Conservation (phyloP, 345 rosid species). For the Triadica sebifera region DNA sequence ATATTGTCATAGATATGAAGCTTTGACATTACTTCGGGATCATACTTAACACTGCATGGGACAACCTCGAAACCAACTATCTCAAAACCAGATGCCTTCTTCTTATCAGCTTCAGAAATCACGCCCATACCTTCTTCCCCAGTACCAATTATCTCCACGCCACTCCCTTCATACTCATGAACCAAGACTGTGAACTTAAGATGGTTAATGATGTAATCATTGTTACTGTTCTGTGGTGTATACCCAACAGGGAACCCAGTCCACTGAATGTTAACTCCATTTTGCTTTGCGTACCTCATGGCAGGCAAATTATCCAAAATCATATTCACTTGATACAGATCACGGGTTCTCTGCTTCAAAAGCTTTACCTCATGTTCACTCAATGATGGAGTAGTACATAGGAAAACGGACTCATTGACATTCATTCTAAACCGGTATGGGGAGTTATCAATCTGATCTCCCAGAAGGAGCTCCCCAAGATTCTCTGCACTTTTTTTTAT, state of each 20-base stretch:
- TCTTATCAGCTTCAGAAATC: slow-evolving; percentile 68
- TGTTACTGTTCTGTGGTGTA: slow-evolving; percentile 59
- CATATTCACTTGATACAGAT: slow-evolving; percentile 87
- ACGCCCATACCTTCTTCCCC: slow-evolving; percentile 85
- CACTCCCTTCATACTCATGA: slow-evolving; percentile 71
- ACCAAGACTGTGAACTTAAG: slow-evolving; percentile 71
- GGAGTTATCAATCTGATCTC: slow-evolving; percentile 88
- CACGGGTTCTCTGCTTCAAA: slow-evolving; percentile 75
- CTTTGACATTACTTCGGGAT: slow-evolving; percentile 54
- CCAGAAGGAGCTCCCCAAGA: slow-evolving; percentile 90
- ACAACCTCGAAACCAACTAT: slow-evolving; percentile 82
- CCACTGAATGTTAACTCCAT: slow-evolving; percentile 75
- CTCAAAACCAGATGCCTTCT: slow-evolving; percentile 67
- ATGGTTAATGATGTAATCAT: slow-evolving; percentile 79
- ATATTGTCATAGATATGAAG: slow-evolving; percentile 60
- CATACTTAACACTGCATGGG: slow-evolving; percentile 74
- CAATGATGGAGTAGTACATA: slow-evolving; percentile 58
- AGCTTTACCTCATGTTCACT: slow-evolving; percentile 78
- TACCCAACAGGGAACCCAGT: slow-evolving; percentile 83
- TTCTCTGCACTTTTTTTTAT: slow-evolving; percentile 77
- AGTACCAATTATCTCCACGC: slow-evolving; percentile 74
- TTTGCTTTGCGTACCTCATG: slow-evolving; percentile 69
- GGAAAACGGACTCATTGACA: slow-evolving; percentile 61
- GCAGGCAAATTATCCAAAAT: slow-evolving; percentile 82
- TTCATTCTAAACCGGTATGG: slow-evolving; percentile 74